phyloP scores from a whole-genome alignment of 202 grass and related monocot genomes.

The Saccharum hybrid region DNA sequence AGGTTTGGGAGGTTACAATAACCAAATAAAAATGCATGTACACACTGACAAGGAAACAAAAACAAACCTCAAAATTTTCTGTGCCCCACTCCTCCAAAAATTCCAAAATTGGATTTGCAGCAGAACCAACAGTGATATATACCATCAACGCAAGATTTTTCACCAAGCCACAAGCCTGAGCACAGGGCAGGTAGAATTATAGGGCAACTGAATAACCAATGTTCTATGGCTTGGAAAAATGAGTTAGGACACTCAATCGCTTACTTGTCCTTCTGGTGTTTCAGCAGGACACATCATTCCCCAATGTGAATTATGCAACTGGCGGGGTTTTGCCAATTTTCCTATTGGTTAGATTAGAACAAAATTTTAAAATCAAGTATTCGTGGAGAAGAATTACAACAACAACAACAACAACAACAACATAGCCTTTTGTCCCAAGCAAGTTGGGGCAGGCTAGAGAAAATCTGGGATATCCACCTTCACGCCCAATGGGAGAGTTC shows the following conservation, averaged over 20 bases:
- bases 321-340: conserved; percentile 94
- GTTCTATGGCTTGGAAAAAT: neutral
- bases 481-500: conserved; percentile 96
- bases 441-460: neutral
- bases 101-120: conserved; percentile 97
- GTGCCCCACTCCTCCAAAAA: conserved; percentile 98
- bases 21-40: conserved; percentile 32
- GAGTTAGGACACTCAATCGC: conserved; percentile 10
- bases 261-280: conserved; percentile 98
- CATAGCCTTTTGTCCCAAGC: no score
- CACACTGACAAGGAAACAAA: conserved; percentile 3
- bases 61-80: conserved; percentile 95
- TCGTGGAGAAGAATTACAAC: conserved; percentile 1
- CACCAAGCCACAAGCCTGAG: conserved; percentile 95
- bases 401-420: no score
- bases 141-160: conserved; percentile 99
- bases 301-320: conserved; percentile 98
- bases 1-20: conserved; percentile 12
- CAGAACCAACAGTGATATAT: conserved; percentile 97
- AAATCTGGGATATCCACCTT: conserved; percentile 57
- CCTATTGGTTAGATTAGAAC: conserved; percentile 53
- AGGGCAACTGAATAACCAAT: conserved; percentile 21
- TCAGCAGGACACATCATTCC: conserved; percentile 99
- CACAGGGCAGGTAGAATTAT: conserved; percentile 23
- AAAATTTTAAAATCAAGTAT: conserved; percentile 34